Evolutionary conservation across 148 eudicot species (phyloP), one percentile per base, ranked within the genome.

Genomic region (Cornus controversa): DNA sequence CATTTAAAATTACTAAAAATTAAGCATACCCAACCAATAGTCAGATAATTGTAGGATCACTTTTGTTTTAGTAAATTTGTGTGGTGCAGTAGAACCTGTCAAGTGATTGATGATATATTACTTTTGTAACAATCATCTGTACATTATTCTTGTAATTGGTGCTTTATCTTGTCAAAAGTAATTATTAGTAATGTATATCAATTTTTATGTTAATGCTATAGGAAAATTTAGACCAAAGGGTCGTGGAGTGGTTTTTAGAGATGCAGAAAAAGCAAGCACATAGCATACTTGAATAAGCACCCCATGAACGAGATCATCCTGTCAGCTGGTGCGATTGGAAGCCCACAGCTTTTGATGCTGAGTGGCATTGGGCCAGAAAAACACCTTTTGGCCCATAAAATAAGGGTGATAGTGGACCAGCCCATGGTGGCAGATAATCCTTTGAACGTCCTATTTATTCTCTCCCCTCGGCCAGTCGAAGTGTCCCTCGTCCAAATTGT

Each of bases 341-440:
- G 98, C 86, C 96, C 98, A 72, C 99, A 93, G 62, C 67, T 95
- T 26, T 37, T 95, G 71, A 90, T 95, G 97, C 69, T 93, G 36
- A 93, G 94, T 76, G 97, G 97, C 24, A 83, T 95, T 29, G 99
- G 99, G 72, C 99, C 99, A 3, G 82, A 83, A 34, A 45, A 78
- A 16, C 92, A 93, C n/a, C 88, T 96, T 0, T 10, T 0, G 82
- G 62, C 81, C 62, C 91, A 82, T 3, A 86, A 85, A 6, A 90
- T 91, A 60, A 58, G 80, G 18, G 90, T 91, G 26, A 65, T 95
- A 70, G 22, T 95, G 80, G 87, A 95, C 64, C 94, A 91, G 78
- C 94, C 93, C 28, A 82, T 77, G 81, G 99, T 96, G 92, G 78
- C 94, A 6, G 99, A 96, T 85, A 96, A 96, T 70, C 93, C 98